Evolutionary conservation across 768 basidiomycete species (phyloP), one percentile per base, ranked within the genome.

Genomic region (Boletales sp.): DNA sequence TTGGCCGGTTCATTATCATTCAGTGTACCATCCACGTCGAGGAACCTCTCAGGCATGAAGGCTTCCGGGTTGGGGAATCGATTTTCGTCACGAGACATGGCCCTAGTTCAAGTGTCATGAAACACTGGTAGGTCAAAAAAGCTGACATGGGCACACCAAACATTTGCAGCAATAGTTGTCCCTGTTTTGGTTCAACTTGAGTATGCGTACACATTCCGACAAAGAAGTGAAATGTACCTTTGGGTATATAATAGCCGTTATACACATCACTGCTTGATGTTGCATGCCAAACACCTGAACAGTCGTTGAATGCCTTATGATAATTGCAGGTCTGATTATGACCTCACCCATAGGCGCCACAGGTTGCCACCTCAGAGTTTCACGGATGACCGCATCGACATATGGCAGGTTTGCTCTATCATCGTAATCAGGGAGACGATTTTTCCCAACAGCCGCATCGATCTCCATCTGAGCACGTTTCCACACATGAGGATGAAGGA

Each of bases 181-280:
- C 55, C 59, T 60, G 41, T 51, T 8, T 28, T n/a, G 4, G 8
- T 17, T 14, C 17, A 17, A 1, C 19, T 6, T 17, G 31, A 19
- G 18, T 38, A 31, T 41, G 19, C 15, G 17, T 4, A 18, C 15
- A 18, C 15, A 34, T 11, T 34, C 14, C 7, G 12, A 14, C 12
- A 34, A 34, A 11, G 21, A 15, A 4, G 15, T 7, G 8, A 2
- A 17, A 41, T 37, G 21, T 11, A 9, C 68, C 66, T 43, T 65
- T 63, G 0, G 72, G 72, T 28, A 73, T 60, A 28, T 52, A 58
- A 47, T 60, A 63, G 0, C 66, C 70, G 11, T 57, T 51, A 47
- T 69, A 71, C 6, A 64, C 48, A 39, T 73, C 72, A 35, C 68
- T 65, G 13, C 57, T 51, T 4, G 48, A 55, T 1, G 61, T 50